phyloP scores from a whole-genome alignment of 306 rosid species.

The Rosa chinensis region DNA sequence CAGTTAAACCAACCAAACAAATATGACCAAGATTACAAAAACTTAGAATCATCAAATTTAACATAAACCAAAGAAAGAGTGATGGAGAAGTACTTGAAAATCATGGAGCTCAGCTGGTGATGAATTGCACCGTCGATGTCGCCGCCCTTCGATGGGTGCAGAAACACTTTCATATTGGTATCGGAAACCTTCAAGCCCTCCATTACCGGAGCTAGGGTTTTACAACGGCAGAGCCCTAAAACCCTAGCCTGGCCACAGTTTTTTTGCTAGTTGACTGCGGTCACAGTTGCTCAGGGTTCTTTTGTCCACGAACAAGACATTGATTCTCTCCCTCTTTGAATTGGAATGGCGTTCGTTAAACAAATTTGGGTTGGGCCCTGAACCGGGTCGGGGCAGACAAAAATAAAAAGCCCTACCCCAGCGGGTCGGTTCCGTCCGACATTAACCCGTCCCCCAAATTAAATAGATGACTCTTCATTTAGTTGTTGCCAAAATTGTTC shows the following conservation, averaged over 20 bases:
- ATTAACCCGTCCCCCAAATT: too few species aligned
- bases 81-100: slow-evolving; percentile 42
- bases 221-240: slow-evolving; percentile 8
- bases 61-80: neutral
- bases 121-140: slow-evolving; percentile 30
- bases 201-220: slow-evolving; percentile 36
- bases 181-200: slow-evolving; percentile 76
- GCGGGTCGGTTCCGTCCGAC: neutral
- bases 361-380: neutral
- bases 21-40: neutral
- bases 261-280: neutral
- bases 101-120: slow-evolving; percentile 14
- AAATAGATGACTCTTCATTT: too few species aligned
- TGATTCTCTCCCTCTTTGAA: neutral
- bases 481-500: too few species aligned
- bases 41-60: neutral
- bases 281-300: neutral
- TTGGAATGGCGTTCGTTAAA: neutral
- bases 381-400: neutral
- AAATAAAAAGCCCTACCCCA: neutral
- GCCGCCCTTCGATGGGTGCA: slow-evolving; percentile 64
- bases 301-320: neutral
- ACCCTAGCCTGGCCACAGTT: neutral
- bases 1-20: neutral
- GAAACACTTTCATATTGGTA: slow-evolving; percentile 46